Conservation (phyloP, 352 stramenopile species). For the Nothophytophthora sp. region DNA sequence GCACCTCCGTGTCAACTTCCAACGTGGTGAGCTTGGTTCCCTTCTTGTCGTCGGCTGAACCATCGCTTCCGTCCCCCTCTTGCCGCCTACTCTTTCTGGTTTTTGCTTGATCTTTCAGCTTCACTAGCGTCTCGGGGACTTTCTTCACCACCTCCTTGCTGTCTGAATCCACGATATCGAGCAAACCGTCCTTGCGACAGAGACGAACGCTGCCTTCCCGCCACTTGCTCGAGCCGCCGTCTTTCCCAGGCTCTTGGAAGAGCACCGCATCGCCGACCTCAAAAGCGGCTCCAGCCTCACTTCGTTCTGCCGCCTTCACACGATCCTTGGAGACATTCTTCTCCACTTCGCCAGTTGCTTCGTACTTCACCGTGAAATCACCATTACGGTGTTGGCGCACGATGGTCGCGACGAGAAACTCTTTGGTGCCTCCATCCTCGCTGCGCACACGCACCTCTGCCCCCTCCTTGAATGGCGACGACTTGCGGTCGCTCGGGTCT, state of each 20-base stretch:
- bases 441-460: constrained; percentile 10
- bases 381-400: constrained; percentile 42
- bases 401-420: constrained; percentile 19
- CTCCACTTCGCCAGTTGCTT: constrained; percentile 28
- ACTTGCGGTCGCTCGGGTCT: constrained; percentile 9
- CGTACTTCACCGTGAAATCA: constrained; percentile 37
- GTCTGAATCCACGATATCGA: constrained; percentile 37
- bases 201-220: constrained; percentile 29
- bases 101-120: constrained; percentile 16
- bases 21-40: constrained; percentile 9
- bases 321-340: constrained; percentile 35
- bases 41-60: constrained; percentile 13
- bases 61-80: constrained; percentile 9
- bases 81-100: constrained; percentile 8
- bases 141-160: constrained; percentile 33
- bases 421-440: constrained; percentile 21
- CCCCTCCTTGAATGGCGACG: constrained; percentile 10
- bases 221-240: constrained; percentile 23
- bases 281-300: neutral
- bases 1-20: constrained; percentile 27
- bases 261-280: constrained; percentile 15
- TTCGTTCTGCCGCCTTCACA: constrained; percentile 7
- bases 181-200: constrained; percentile 25
- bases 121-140: constrained; percentile 17
- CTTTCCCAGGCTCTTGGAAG: constrained; percentile 14